These are phyloP conservation scores for Helicostylum pulchrum DNA, from an alignment of 192 early-diverging fungal species.

Conservation along the genomic window DNA sequence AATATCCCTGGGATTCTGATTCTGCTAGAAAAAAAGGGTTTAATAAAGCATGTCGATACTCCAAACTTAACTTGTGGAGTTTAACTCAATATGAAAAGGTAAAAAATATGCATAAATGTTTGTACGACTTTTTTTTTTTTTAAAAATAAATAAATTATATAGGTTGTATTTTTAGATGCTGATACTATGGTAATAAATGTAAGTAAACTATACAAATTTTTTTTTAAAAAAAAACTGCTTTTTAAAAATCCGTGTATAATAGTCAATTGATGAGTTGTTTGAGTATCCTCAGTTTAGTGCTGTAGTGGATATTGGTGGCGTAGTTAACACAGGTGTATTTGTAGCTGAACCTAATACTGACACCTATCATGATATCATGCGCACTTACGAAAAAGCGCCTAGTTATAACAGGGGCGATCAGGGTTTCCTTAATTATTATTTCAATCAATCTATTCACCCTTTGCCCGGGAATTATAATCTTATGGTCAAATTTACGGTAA, in stretches of 20 bases:
- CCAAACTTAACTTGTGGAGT: conserved; percentile 22
- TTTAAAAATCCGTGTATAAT: not conserved
- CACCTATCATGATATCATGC: conserved; percentile 19
- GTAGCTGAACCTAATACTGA: conserved; percentile 16
- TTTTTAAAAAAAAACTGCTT: too few relatives aligned
- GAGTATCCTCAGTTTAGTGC: conserved; percentile 21
- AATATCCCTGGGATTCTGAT: conserved; percentile 10
- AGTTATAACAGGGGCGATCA: conserved; percentile 33
- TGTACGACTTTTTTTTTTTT: too few relatives aligned
- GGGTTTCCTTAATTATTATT: conserved; percentile 37
- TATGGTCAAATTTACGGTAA: conserved; percentile 27
- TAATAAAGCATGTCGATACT: conserved; percentile 29
- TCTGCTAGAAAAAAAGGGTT: conserved; percentile 15
- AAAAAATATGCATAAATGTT: not conserved
- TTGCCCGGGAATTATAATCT: conserved; percentile 32
- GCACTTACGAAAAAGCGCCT: conserved; percentile 17
- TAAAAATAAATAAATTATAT: too few relatives aligned
- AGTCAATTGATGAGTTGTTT: conserved; percentile 22
- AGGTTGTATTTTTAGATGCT: too few relatives aligned
- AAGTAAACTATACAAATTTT: too few relatives aligned
- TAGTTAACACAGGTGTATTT: conserved; percentile 23
- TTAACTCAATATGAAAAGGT: conserved; percentile 25
- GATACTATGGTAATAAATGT: too few relatives aligned
- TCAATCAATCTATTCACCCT: conserved; percentile 22
- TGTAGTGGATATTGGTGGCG: conserved; percentile 16